These are phyloP conservation scores for Suhomyces xylopsoci DNA, from an alignment of 805 yeast genomes.

Conservation along the genomic window DNA sequence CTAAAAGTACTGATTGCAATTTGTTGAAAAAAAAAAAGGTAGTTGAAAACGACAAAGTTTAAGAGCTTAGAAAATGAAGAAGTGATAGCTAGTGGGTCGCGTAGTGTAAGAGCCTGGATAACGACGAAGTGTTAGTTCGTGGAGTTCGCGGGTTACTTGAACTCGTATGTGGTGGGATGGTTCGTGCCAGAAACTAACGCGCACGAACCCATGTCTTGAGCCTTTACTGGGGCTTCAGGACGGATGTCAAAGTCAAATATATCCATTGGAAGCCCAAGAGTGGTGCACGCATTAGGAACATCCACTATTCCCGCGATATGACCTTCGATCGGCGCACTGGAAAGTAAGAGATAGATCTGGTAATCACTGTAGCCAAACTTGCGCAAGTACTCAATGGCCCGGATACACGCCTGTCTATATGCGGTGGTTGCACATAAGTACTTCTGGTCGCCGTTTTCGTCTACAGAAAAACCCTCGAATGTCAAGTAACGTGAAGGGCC, in stretches of 20 bases:
- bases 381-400: constrained; percentile 49
- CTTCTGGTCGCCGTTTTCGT: constrained; percentile 45
- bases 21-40: too few relatives aligned
- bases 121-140: too few relatives aligned
- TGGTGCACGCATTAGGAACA: constrained; percentile 52
- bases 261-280: constrained; percentile 50
- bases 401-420: constrained; percentile 47
- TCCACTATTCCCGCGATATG: constrained; percentile 53
- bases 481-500: constrained; percentile 50
- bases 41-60: too few relatives aligned
- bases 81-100: too few relatives aligned
- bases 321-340: constrained; percentile 19
- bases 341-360: constrained; percentile 30
- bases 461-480: constrained; percentile 53
- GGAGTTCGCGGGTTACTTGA: constrained; percentile 3
- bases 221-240: constrained; percentile 31
- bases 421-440: constrained; percentile 50
- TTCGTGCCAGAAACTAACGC: constrained; percentile 27
- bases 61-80: too few relatives aligned
- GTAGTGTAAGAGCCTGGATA: too few relatives aligned
- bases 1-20: too few relatives aligned
- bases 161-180: constrained; percentile 14
- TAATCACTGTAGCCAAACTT: constrained; percentile 51
- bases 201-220: constrained; percentile 35
- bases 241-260: constrained; percentile 49